Base-by-base conservation (phyloP, 495 filamentous ascomycete species). In the Lasiosphaeria miniovina region DNA sequence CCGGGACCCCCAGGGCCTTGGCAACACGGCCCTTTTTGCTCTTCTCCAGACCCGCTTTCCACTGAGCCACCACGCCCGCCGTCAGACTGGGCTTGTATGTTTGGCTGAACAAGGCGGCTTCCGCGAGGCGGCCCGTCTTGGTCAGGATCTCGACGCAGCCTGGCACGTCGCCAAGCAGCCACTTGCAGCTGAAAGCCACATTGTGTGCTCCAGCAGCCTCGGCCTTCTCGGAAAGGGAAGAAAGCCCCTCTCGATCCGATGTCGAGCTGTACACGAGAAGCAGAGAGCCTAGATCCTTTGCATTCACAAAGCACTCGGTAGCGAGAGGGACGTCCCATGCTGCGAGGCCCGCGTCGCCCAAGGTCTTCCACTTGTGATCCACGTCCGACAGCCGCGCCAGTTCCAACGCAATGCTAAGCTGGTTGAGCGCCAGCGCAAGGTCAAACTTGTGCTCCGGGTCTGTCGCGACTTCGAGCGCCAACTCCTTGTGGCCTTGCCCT, bases 391-490 rank as follows among this genome's bases (percentile, higher is more conserved):
- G 78, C 41, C 85, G 81, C 2, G 93, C 92, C n/a, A 98, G 86
- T 40, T 90, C 84, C 0, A 94, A 82, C 14, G 93, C 94, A 62
- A 91, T 89, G 32, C 89, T 82, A 35, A 97, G 86, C 58, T 93
- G 86, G 64, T 86, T 89, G 10, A 98, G 84, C 4, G 85, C 79
- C 40, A 98, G 82, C 1, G 95, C 90, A 8, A 99, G 81, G 51
- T 99, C 94, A 70, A 99, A 98, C 64, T 93, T 91, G 75, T 99
- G 94, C 73, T 99, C 94, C 1, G 88, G 83, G 69, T 99, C 94
- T 0, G 94, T 96, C 36, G 95, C 91, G n/a, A 98, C 91, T 54
- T 96, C 90, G 31, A 99, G 86, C 0, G 94, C 94, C 58, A 96
- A 78, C 60, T 97, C 94, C 71, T 96, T 96, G 73, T 96, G 90